phyloP scores from a whole-genome alignment of 2,329 filamentous ascomycete genomes.

The Stenocarpella maydis region DNA sequence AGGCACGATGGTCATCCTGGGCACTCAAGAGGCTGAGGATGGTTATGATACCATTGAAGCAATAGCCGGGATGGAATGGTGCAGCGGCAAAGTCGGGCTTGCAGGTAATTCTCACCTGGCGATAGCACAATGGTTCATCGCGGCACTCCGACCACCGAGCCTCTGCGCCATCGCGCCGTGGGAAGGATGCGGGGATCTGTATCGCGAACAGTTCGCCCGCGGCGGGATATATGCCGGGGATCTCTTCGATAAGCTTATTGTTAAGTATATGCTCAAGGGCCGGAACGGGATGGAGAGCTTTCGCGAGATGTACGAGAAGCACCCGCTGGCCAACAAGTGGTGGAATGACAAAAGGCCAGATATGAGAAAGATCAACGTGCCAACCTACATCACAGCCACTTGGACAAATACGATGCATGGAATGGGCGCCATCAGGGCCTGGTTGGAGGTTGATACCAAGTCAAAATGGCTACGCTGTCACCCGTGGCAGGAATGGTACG shows the following conservation, averaged over 20 bases:
- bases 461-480: slow-evolving; percentile 52
- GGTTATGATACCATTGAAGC: slow-evolving; percentile 42
- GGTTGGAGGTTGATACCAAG: slow-evolving; percentile 44
- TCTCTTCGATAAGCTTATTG: slow-evolving; percentile 51
- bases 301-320: slow-evolving; percentile 50
- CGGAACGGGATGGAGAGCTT: slow-evolving; percentile 49
- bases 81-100: slow-evolving; percentile 44
- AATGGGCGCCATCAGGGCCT: slow-evolving; percentile 48
- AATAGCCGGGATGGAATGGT: slow-evolving; percentile 43
- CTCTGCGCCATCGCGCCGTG: slow-evolving; percentile 42
- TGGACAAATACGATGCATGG: slow-evolving; percentile 46
- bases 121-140: slow-evolving; percentile 37
- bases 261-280: slow-evolving; percentile 47
- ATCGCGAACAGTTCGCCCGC: slow-evolving; percentile 54
- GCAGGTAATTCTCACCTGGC: slow-evolving; percentile 43
- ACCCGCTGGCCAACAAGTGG: slow-evolving; percentile 45
- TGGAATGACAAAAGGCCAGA: slow-evolving; percentile 50
- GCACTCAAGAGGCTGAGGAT: slow-evolving; percentile 41
- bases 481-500: slow-evolving; percentile 54
- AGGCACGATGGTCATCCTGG: slow-evolving; percentile 40
- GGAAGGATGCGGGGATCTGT: slow-evolving; percentile 57
- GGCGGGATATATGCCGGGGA: slow-evolving; percentile 51
- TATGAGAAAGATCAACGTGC: slow-evolving; percentile 46
- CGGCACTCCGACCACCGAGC: slow-evolving; percentile 33
- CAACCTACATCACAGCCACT: slow-evolving; percentile 47